Base-by-base conservation (phyloP, 129 eudicot genomes). In the Escallonia herrerae region DNA sequence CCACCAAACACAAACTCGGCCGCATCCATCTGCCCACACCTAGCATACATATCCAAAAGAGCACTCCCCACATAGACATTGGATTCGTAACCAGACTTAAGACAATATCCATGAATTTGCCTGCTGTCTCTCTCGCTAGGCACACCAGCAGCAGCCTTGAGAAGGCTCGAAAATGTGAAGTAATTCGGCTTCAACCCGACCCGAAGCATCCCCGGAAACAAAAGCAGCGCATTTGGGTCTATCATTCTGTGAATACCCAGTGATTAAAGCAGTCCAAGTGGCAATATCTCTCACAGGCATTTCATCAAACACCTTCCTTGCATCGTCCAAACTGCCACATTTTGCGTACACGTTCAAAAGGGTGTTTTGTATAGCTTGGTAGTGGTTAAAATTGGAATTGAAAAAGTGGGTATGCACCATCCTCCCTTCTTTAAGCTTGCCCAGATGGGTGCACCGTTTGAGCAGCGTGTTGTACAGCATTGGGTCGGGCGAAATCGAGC, bases 61-160 rank as follows among this genome's bases (percentile, higher is more conserved):
- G 97, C 86, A 77, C 87, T 90, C 63, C 91, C 97, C 58, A 84
- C 95, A 68, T 76, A 90, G 8, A 90, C 89, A 80, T 86, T 72
- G 41, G 68, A 78, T 4, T 66, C 84, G 58, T 64, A 78, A 54
- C 90, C 86, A 56, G 48, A 75, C 33, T 78, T 84, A 54, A 84
- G 44, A 60, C 79, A 81, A 58, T 64, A 78, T 2, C 80, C 76
- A 75, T 84, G 86, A 60, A 84, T 53, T 55, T 77, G 86, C 68
- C 65, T 80, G 5, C 81, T 83, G 37, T 75, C 80, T 15, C 68
- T 74, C 41, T 68, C 81, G 43, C 79, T 70, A 22, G 58, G 70
- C 64, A 75, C 40, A 37, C 80, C 74, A 22, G 86, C 89, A 6
- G 89, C 85, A 40, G 91, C 86, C 78, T 86, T 90, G 2, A 90